Base-by-base conservation (phyloP, 768 basidiomycete species). In the Leucosporidium scottii region DNA sequence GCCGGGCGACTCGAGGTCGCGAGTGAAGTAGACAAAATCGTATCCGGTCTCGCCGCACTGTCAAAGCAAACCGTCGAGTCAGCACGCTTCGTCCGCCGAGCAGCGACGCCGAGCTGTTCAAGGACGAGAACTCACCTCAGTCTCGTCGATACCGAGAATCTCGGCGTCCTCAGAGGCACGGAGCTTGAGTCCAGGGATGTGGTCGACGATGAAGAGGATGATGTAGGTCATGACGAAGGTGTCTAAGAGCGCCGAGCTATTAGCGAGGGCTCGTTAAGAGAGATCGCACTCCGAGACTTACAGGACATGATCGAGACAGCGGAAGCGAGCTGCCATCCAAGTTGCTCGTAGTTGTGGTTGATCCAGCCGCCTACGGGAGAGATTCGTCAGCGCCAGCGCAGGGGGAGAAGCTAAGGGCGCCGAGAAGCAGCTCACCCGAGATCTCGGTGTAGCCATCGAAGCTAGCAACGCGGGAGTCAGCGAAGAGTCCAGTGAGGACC, bases 71-170 rank as follows among this genome's bases (percentile, higher is more conserved):
- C 8, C 39, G 39, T 2, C 7, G 15, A 44, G 39, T 44, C 39
- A 44, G 39, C 15, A 44, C 13, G 8, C 8, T 8, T 44, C 13
- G 39, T 44, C 39, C 39, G 39, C 39, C 39, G 39, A 44, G 39
- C 8, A 44, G 39, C 39, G 34, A 12, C 34, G 39, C 39, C 39
- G 39, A 44, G 15, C 53, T 17, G 27, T 17, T 9, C 6, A 28
- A 53, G 47, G 48, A 59, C 75, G 75, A 70, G 64, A 77, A 69
- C 59, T 44, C 39, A 44, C 39, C 39, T 44, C 39, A 15, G 39
- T 44, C 39, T 91, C 89, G 79, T 97, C 93, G 73, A 94, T 86
- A 66, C 93, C 93, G 59, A 94, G 76, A 56, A 82, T 81, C 76
- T 82, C 80, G 17, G 77, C 78, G 59, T 81, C 80, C 57, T 80